A percentile compares a stretch with the other conserved stretches of the same genome.
Evolutionary conservation across 169 alveolate species (phyloP).

Genomic region (Miamiensis avidus): DNA sequence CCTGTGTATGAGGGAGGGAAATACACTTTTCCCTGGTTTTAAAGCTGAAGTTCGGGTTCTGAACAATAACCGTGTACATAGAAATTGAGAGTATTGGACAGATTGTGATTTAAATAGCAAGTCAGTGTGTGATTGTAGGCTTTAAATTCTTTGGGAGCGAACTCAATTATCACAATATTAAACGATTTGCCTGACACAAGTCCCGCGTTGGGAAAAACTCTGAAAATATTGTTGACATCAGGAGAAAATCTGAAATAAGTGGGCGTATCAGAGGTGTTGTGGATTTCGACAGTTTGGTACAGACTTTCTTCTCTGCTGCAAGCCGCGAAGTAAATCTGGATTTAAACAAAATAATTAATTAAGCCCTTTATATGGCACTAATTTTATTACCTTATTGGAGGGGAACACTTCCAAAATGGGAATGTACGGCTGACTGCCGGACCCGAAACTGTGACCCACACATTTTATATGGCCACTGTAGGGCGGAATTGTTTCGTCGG

Average conservation of each 20-base stretch:
- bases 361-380: no score
- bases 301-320: conserved; percentile 73
- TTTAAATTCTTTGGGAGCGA: conserved; percentile 73
- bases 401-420: conserved; percentile 81
- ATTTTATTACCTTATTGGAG: conserved; percentile 37
- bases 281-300: conserved; percentile 74
- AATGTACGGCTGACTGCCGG: conserved; percentile 76
- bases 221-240: conserved; percentile 73
- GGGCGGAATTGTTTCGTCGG: conserved; percentile 80
- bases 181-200: conserved; percentile 80
- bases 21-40: conserved; percentile 73
- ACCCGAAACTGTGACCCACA: conserved; percentile 83
- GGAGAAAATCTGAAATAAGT: conserved; percentile 71
- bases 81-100: conserved; percentile 64
- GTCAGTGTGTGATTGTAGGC: conserved; percentile 71
- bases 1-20: conserved; percentile 86
- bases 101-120: conserved; percentile 71
- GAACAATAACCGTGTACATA: conserved; percentile 78
- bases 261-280: conserved; percentile 82
- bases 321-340: conserved; percentile 65
- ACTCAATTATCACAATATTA: conserved; percentile 71
- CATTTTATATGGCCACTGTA: conserved; percentile 58
- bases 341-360: no score
- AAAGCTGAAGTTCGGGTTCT: conserved; percentile 67
- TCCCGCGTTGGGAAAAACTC: conserved; percentile 74